Evolutionary conservation across 1,139 yeast genomes (phyloP).

Genomic region (Geotrichum klebahnii): DNA sequence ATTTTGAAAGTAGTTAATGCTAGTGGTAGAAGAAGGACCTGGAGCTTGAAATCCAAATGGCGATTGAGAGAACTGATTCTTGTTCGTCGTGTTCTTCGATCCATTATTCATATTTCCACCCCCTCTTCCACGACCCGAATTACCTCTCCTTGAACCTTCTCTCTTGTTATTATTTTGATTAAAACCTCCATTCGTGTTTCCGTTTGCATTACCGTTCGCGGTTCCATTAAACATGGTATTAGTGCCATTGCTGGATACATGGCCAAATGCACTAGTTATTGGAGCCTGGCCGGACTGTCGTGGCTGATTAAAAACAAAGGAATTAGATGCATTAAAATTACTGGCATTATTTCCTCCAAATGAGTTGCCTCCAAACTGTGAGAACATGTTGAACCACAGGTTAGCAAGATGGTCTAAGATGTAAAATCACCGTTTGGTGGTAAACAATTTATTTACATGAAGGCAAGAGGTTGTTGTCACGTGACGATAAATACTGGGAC

Average conservation of each 20-base stretch:
- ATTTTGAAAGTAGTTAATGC: constrained; percentile 16
- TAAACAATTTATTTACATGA: too few relatives aligned
- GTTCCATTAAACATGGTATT: neutral
- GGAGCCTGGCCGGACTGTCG: neutral
- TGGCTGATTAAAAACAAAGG: constrained; percentile 15
- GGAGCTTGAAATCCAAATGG: constrained; percentile 2
- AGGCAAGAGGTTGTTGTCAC: too few relatives aligned
- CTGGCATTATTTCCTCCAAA: constrained; percentile 12
- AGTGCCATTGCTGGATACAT: constrained; percentile 1
- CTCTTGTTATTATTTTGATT: neutral
- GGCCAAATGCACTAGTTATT: constrained; percentile 10
- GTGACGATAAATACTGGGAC: too few relatives aligned
- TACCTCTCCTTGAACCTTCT: constrained; percentile 2
- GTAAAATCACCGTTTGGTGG: neutral
- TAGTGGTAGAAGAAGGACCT: constrained; percentile 8
- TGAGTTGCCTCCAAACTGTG: constrained; percentile 11
- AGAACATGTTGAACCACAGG: constrained; percentile 11
- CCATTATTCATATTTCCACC: constrained; percentile 11
- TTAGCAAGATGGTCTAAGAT: neutral
- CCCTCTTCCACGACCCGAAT: constrained; percentile 11
- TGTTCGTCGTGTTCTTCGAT: constrained; percentile 1
- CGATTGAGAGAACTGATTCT: constrained; percentile 1
- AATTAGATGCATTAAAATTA: constrained; percentile 6
- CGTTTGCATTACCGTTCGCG: neutral
- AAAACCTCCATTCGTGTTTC: neutral